A percentile compares a stretch with the other conserved stretches of the same genome.
Conservation (phyloP, 1,139 yeast species). For the Blastobotrys niveus region DNA sequence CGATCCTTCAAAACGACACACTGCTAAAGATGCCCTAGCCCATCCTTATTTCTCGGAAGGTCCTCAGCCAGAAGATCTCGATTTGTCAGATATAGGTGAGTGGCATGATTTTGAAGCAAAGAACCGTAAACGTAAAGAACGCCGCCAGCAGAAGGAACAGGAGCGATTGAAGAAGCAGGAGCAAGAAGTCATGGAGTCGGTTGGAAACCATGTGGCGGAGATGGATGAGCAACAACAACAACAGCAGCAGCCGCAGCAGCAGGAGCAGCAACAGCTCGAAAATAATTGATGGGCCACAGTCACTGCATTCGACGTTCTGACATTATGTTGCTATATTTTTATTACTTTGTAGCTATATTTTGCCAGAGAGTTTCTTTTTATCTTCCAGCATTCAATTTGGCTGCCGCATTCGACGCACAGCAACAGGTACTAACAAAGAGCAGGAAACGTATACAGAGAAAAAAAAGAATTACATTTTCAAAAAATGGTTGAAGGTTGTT, state of each 20-base stretch:
- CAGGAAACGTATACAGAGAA: background rate
- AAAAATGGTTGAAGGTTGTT: background rate
- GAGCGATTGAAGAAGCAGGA: background rate
- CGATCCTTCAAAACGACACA: slow-evolving; percentile 63
- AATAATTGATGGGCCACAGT: too few relatives aligned
- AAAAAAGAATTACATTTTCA: slow-evolving; percentile 3
- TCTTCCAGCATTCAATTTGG: too few relatives aligned
- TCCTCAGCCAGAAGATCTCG: slow-evolving; percentile 54
- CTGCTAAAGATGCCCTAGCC: slow-evolving; percentile 55
- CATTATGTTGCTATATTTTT: too few relatives aligned
- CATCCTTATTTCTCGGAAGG: slow-evolving; percentile 67
- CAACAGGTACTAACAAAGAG: too few relatives aligned
- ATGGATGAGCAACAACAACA: background rate
- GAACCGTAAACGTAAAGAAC: slow-evolving; percentile 58
- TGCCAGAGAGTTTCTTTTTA: too few relatives aligned
- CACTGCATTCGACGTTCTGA: too few relatives aligned
- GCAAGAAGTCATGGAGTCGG: too few relatives aligned
- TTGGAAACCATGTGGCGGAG: background rate
- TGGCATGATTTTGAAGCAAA: slow-evolving; percentile 98
- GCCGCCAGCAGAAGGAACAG: slow-evolving; percentile 26
- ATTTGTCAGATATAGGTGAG: slow-evolving; percentile 61
- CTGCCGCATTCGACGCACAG: too few relatives aligned
- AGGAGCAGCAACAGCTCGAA: background rate
- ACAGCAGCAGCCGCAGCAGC: background rate
- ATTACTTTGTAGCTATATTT: too few relatives aligned